Evolutionary conservation across 2,329 filamentous ascomycete genomes (phyloP).

Genomic region (Chalaropsis ovoidea): DNA sequence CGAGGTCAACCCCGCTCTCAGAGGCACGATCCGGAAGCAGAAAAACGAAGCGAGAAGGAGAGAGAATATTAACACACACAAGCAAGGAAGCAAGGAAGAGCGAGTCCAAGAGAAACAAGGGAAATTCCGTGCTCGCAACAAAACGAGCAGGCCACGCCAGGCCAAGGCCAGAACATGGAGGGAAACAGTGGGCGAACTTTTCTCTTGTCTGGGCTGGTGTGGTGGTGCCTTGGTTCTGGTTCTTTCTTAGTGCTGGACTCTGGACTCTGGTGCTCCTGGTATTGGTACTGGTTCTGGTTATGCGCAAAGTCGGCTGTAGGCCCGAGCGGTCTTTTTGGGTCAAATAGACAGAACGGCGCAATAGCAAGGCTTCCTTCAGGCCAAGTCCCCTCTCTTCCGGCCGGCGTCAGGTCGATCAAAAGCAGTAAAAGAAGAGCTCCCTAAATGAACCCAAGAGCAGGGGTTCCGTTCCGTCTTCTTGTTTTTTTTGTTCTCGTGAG

Average conservation of each 20-base stretch:
- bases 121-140: neutral
- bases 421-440: conserved; percentile 3
- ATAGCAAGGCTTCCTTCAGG: neutral
- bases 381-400: neutral
- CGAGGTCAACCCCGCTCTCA: neutral
- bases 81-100: neutral
- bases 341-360: neutral
- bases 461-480: too few relatives aligned
- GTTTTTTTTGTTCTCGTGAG: too few relatives aligned
- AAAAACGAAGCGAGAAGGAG: neutral
- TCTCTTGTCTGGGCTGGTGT: neutral
- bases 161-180: neutral
- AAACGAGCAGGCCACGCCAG: neutral
- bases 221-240: too few relatives aligned
- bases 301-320: neutral
- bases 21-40: conserved; percentile 9
- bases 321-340: conserved; percentile 1
- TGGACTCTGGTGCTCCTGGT: neutral
- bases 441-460: too few relatives aligned
- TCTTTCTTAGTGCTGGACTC: neutral
- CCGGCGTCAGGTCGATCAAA: neutral
- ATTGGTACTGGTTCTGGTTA: neutral
- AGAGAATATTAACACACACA: neutral
- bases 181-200: neutral
- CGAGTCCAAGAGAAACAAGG: neutral